Evolutionary conservation across 768 basidiomycete species (phyloP).

Genomic region (Mycena epipterygia): DNA sequence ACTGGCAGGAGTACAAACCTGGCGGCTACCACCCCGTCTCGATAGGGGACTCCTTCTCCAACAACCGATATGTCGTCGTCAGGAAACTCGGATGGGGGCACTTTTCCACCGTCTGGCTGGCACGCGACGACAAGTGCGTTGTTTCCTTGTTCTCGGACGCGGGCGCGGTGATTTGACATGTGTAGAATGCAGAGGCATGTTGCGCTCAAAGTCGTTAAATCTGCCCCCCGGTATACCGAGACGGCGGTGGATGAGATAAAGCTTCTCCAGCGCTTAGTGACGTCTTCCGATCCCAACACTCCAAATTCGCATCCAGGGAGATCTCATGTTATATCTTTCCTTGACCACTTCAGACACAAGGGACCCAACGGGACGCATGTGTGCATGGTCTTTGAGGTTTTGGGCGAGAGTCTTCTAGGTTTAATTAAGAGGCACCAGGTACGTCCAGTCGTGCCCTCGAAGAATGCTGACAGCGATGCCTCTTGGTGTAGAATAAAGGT

Average conservation of each 20-base stretch:
- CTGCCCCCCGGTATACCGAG: constrained; percentile 97
- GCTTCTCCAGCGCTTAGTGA: constrained; percentile 94
- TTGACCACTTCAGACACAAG: constrained; percentile 97
- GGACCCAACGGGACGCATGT: constrained; percentile 98
- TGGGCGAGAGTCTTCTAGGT: constrained; percentile 96
- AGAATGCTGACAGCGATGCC: background rate
- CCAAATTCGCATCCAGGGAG: constrained; percentile 80
- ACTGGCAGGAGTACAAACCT: constrained; percentile 35
- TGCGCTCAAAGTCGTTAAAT: constrained; percentile 77
- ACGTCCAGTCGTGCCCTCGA: background rate
- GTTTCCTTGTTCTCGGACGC: background rate
- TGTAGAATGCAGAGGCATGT: constrained; percentile 59
- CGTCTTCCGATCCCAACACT: constrained; percentile 56
- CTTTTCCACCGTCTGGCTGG: constrained; percentile 64
- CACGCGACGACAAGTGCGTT: constrained; percentile 50
- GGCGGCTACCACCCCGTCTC: constrained; percentile 51
- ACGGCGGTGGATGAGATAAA: constrained; percentile 99
- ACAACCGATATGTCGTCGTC: constrained; percentile 60
- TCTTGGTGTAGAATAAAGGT: constrained; percentile 76
- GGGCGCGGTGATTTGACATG: constrained; percentile 55
- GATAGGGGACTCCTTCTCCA: constrained; percentile 43
- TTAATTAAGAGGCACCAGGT: constrained; percentile 95
- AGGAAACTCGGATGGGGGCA: constrained; percentile 69
- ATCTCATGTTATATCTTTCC: constrained; percentile 97
- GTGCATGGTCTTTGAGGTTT: constrained; percentile 99